A percentile compares a stretch with the other conserved stretches of the same genome.
Evolutionary conservation across 1,284 basidiomycete species (phyloP).

Genomic region (Marasmius oreades): DNA sequence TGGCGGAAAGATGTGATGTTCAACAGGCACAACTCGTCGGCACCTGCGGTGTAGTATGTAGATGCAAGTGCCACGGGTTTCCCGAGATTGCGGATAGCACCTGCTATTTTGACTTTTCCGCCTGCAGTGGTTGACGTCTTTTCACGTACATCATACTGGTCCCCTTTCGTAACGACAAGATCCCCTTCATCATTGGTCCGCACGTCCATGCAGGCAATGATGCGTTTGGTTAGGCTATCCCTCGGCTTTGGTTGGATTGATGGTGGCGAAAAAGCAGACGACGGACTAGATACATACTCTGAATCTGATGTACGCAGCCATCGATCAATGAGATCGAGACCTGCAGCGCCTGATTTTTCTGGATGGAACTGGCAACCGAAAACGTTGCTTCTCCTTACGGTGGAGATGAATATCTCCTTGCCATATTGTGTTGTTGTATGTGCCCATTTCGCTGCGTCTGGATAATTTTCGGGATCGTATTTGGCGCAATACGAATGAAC

Average conservation of each 20-base stretch:
- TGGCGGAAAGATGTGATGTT: conserved; percentile 99
- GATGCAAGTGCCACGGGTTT: conserved; percentile 93
- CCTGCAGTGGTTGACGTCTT: conserved; percentile 38
- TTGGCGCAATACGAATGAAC: conserved; percentile 93
- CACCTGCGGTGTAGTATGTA: conserved; percentile 86
- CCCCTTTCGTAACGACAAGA: conserved; percentile 98
- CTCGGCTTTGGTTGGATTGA: conserved; percentile 37
- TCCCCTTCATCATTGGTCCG: conserved; percentile 96
- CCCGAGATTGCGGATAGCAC: conserved; percentile 94
- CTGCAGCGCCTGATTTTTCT: conserved; percentile 95
- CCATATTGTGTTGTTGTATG: conserved; percentile 94
- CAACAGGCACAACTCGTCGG: conserved; percentile 96
- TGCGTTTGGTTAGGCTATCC: conserved; percentile 85
- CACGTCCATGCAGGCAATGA: conserved; percentile 98
- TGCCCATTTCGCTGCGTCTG: conserved; percentile 67
- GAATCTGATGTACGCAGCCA: conserved; percentile 74
- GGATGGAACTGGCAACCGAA: conserved; percentile 98
- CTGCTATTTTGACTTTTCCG: conserved; percentile 44
- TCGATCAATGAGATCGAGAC: conserved; percentile 74
- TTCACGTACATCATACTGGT: conserved; percentile 98
- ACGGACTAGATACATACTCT: conserved; percentile 29
- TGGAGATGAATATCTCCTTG: conserved; percentile 87
- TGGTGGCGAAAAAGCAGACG: conserved; percentile 22
- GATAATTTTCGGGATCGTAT: conserved; percentile 55
- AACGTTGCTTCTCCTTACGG: conserved; percentile 81